Percentiles rank a stretch among this genome's conserved stretches.
Conservation (phyloP, 345 rosid species). For the Ailanthus altissimus region DNA sequence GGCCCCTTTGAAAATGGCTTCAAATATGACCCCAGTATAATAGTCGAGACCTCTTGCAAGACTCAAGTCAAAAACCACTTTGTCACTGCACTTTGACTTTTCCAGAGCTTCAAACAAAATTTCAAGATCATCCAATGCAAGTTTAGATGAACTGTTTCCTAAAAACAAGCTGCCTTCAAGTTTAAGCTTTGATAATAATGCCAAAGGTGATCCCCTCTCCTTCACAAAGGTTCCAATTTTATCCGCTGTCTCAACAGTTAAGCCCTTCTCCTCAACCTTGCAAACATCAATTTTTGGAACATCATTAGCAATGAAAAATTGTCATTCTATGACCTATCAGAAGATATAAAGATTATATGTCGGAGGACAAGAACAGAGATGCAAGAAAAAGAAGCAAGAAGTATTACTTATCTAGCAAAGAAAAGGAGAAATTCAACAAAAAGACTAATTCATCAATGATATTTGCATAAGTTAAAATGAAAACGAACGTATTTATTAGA, state of each 20-base stretch:
- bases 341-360: not conserved
- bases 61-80: constrained; percentile 90
- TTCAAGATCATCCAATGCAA: constrained; percentile 73
- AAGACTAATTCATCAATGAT: not conserved
- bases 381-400: not conserved
- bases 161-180: constrained; percentile 58
- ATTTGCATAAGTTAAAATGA: not conserved
- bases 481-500: not conserved
- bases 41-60: constrained; percentile 99
- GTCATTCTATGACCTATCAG: not conserved
- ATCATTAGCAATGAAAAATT: not conserved
- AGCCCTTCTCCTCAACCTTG: constrained; percentile 89
- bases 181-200: constrained; percentile 60
- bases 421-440: not conserved
- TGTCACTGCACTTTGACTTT: constrained; percentile 68
- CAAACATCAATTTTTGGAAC: constrained; percentile 15
- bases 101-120: constrained; percentile 84
- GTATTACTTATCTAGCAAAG: not conserved
- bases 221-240: constrained; percentile 74
- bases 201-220: constrained; percentile 72
- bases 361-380: not conserved
- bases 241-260: constrained; percentile 68
- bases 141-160: constrained; percentile 54
- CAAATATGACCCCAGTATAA: constrained; percentile 93
- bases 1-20: constrained; percentile 81